These are phyloP conservation scores for Withania somnifera DNA, from an alignment of 305 asterid species.

Conservation along the genomic window DNA sequence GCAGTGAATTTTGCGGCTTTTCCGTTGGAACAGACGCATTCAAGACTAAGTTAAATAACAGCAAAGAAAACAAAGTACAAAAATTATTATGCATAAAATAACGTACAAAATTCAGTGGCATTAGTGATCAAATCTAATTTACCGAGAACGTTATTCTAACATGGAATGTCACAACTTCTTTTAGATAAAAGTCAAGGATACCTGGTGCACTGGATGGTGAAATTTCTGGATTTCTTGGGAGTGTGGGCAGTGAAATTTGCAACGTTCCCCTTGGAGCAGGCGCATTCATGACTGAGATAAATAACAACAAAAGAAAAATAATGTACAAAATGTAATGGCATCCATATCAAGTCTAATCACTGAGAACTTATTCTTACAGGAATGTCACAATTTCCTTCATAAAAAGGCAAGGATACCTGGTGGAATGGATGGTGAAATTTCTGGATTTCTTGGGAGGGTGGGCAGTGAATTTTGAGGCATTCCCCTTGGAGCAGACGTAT, in stretches of 20 bases:
- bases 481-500: neutral
- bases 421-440: neutral
- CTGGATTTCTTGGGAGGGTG: neutral
- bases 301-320: slow-evolving; percentile 5
- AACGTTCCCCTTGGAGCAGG: slow-evolving; percentile 30
- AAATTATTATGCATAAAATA: too few relatives aligned
- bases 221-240: slow-evolving; percentile 20
- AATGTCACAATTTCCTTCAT: too few relatives aligned
- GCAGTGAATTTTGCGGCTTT: neutral
- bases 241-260: slow-evolving; percentile 18
- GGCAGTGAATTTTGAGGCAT: neutral
- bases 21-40: neutral
- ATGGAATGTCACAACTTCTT: too few relatives aligned
- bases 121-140: too few relatives aligned
- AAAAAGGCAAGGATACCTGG: neutral
- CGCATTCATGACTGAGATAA: slow-evolving; percentile 29
- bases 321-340: slow-evolving; percentile 2
- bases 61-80: neutral
- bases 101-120: too few relatives aligned
- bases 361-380: neutral
- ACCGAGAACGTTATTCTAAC: too few relatives aligned
- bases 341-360: neutral
- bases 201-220: slow-evolving; percentile 61
- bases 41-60: neutral
- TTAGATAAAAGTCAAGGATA: slow-evolving; percentile 11